phyloP scores from a whole-genome alignment of 306 rosid species.

The Quercus rubra region DNA sequence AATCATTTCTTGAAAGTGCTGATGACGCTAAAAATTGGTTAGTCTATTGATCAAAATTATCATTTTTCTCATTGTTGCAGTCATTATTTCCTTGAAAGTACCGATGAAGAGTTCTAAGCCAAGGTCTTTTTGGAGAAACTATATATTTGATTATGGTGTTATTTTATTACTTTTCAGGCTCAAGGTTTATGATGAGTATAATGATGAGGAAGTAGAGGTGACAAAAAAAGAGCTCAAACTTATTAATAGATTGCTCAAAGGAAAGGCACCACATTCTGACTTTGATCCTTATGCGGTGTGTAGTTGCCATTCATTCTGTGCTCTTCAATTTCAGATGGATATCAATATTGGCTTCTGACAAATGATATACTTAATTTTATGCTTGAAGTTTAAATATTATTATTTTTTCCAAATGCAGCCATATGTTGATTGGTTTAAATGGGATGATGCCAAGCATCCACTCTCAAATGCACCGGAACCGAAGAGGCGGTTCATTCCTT shows the following conservation, averaged over 20 bases:
- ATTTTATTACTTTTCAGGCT: slow-evolving; percentile 50
- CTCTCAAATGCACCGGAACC: slow-evolving; percentile 95
- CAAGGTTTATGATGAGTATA: slow-evolving; percentile 69
- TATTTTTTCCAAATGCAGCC: slow-evolving; percentile 40
- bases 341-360: background rate
- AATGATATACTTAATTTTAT: slow-evolving; percentile 1
- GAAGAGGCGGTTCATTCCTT: slow-evolving; percentile 91
- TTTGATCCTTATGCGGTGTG: slow-evolving; percentile 79
- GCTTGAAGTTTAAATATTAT: slow-evolving; percentile 1
- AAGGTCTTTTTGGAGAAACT: background rate
- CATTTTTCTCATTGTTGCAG: background rate
- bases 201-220: slow-evolving; percentile 74
- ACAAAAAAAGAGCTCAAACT: slow-evolving; percentile 64
- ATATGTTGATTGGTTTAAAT: slow-evolving; percentile 90
- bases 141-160: slow-evolving; percentile 10
- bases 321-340: slow-evolving; percentile 6
- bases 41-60: slow-evolving; percentile 7
- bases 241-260: slow-evolving; percentile 56
- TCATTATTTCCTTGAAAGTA: background rate
- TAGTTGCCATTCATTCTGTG: slow-evolving; percentile 15
- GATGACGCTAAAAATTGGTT: slow-evolving; percentile 90
- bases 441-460: slow-evolving; percentile 84
- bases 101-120: background rate
- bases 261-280: slow-evolving; percentile 76
- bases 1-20: slow-evolving; percentile 66